These are phyloP conservation scores for Lactarius akahatsu DNA, from an alignment of 768 basidiomycete species.

Conservation along the genomic window DNA sequence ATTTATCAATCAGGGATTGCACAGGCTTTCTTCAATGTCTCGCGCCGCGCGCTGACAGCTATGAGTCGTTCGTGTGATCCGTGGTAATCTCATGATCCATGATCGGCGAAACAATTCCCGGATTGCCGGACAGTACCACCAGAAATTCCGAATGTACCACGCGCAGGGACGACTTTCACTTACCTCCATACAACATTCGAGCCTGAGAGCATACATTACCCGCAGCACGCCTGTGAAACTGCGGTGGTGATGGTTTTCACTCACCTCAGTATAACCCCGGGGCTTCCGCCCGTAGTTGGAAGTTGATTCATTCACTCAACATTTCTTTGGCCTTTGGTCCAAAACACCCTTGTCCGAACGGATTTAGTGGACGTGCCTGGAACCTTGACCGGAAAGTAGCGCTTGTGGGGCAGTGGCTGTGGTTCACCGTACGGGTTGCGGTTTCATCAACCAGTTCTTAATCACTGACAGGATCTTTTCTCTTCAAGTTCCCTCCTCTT, in stretches of 20 bases:
- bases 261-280: background rate
- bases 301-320: background rate
- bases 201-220: background rate
- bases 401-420: slow-evolving; percentile 1
- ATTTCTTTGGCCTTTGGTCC: background rate
- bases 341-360: background rate
- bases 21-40: background rate
- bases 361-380: background rate
- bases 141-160: background rate
- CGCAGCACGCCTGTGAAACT: background rate
- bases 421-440: background rate
- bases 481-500: background rate
- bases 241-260: background rate
- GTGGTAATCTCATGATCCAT: no score
- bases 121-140: background rate
- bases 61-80: no score
- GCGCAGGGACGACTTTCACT: background rate
- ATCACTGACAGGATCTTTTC: background rate
- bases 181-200: background rate
- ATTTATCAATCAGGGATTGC: background rate
- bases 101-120: background rate
- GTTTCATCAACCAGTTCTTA: slow-evolving; percentile 3
- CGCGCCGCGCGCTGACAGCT: no score
- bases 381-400: slow-evolving; percentile 11
- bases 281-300: background rate